Evolutionary conservation across 1,284 basidiomycete genomes (phyloP).

Genomic region (Amanita bisporigera): DNA sequence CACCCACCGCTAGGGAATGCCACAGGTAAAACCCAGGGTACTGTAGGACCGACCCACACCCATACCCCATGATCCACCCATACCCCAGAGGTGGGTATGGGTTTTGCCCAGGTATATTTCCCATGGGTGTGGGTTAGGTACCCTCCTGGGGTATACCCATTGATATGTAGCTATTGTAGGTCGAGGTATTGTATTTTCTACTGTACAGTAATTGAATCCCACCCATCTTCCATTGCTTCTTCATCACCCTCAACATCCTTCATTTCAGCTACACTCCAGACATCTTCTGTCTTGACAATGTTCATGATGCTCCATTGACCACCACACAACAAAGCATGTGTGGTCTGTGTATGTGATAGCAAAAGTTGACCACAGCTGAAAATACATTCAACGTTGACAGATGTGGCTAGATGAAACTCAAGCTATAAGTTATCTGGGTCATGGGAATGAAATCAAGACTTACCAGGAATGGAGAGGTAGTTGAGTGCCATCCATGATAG

Average conservation of each 20-base stretch:
- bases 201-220: background rate
- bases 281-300: too few relatives aligned
- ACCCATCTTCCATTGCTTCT: background rate
- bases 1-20: too few relatives aligned
- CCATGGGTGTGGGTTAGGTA: background rate
- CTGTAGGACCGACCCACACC: background rate
- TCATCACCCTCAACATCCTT: too few relatives aligned
- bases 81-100: background rate
- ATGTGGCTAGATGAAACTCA: slow-evolving; percentile 22
- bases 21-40: background rate
- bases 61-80: background rate
- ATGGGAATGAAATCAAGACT: background rate
- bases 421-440: background rate
- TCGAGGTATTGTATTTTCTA: too few relatives aligned
- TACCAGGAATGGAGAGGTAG: background rate
- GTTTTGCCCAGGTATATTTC: background rate
- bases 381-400: slow-evolving; percentile 11
- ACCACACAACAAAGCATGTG: too few relatives aligned
- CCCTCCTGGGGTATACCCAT: background rate
- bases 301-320: too few relatives aligned
- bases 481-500: background rate
- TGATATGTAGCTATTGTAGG: too few relatives aligned
- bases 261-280: too few relatives aligned
- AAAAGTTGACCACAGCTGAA: too few relatives aligned
- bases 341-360: too few relatives aligned